phyloP scores from a whole-genome alignment of 176 grass and related monocot genomes.

The Avena sativa region DNA sequence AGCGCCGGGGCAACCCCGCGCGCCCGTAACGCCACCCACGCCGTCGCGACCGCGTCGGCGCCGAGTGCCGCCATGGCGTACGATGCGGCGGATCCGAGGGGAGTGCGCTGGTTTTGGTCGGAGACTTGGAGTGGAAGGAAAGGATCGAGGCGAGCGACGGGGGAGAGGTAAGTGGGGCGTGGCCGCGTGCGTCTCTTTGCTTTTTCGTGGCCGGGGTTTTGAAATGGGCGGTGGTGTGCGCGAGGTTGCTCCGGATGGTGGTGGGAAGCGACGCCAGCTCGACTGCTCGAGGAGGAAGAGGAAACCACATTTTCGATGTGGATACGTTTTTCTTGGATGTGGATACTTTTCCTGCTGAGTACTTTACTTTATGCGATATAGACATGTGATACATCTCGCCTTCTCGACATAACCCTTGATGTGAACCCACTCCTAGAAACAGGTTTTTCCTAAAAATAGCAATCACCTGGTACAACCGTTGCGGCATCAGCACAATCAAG shows the following conservation, averaged over 20 bases:
- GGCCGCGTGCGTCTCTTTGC: slow-evolving; percentile 28
- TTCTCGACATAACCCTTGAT: too few relatives aligned
- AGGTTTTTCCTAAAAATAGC: too few relatives aligned
- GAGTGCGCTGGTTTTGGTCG: slow-evolving; percentile 30
- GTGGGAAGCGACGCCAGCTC: slow-evolving; percentile 2
- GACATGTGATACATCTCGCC: too few relatives aligned
- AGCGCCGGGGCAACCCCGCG: slow-evolving; percentile 54
- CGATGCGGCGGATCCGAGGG: slow-evolving; percentile 5
- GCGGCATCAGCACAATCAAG: too few relatives aligned
- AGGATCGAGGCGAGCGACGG: not conserved
- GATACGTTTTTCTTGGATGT: too few relatives aligned
- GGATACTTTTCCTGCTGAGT: too few relatives aligned
- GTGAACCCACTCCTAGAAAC: too few relatives aligned
- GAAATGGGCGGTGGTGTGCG: not conserved
- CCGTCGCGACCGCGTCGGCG: not conserved
- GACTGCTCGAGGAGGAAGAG: slow-evolving; percentile 13
- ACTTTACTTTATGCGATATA: too few relatives aligned
- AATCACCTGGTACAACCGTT: too few relatives aligned
- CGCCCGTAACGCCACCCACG: not conserved
- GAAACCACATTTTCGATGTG: not conserved
- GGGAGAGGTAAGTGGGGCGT: not conserved
- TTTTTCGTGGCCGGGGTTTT: slow-evolving; percentile 25
- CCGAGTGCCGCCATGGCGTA: slow-evolving; percentile 4
- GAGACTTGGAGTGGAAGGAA: slow-evolving; percentile 32
- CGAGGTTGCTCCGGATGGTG: slow-evolving; percentile 21